Evolutionary conservation across 1,284 basidiomycete genomes (phyloP).

Genomic region (Ustilago sp.): DNA sequence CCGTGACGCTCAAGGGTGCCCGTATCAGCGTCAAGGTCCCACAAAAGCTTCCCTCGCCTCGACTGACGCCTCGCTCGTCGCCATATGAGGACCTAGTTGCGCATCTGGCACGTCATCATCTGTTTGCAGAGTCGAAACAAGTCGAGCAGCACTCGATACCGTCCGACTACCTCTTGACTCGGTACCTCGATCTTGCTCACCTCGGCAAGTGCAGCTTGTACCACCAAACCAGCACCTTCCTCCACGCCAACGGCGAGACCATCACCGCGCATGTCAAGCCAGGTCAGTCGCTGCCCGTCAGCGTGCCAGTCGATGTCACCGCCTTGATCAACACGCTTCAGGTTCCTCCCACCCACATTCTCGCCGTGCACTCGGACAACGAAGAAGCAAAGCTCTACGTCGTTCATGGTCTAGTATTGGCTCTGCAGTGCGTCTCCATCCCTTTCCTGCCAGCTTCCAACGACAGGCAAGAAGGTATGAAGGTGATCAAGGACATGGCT

Average conservation of each 20-base stretch:
- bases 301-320: constrained; percentile 30
- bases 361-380: constrained; percentile 38
- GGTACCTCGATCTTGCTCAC: constrained; percentile 33
- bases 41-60: constrained; percentile 39
- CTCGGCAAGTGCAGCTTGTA: constrained; percentile 37
- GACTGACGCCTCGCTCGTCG: constrained; percentile 29
- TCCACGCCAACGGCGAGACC: constrained; percentile 20
- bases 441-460: constrained; percentile 30
- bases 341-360: constrained; percentile 37
- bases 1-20: constrained; percentile 29
- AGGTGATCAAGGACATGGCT: constrained; percentile 19
- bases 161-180: constrained; percentile 33
- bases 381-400: constrained; percentile 34
- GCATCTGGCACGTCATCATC: constrained; percentile 42
- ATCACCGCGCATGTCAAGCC: constrained; percentile 14
- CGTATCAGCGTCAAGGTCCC: constrained; percentile 42
- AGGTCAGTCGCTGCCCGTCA: constrained; percentile 21
- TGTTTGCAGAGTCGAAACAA: constrained; percentile 30
- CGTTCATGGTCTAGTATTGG: constrained; percentile 36
- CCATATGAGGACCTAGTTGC: constrained; percentile 43
- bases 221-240: constrained; percentile 41
- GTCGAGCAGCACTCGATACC: constrained; percentile 25
- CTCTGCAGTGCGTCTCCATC: constrained; percentile 53
- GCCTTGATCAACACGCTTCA: constrained; percentile 10
- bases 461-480: constrained; percentile 11